Evolutionary conservation across 176 grass and related monocot species (phyloP).

Genomic region (Hyparrhenia diplandra): DNA sequence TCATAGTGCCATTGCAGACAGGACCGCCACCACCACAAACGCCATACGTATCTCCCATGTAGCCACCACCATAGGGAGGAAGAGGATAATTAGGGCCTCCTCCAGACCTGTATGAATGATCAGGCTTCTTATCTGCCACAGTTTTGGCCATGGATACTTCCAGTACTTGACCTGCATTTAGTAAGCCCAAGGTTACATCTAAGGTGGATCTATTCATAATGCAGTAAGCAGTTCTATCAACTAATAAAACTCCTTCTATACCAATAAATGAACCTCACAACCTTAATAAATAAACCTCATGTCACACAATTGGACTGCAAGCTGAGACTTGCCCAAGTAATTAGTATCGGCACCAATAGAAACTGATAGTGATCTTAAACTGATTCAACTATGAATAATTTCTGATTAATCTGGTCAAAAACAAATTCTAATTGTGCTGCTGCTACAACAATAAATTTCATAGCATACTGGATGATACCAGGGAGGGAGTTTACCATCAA

Average conservation of each 20-base stretch:
- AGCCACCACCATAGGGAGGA: conserved; percentile 52
- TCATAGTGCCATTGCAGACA: background rate
- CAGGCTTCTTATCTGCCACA: conserved; percentile 80
- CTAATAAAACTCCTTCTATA: background rate
- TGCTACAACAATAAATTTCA: background rate
- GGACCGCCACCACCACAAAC: conserved; percentile 35
- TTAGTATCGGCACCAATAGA: background rate
- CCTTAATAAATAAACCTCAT: background rate
- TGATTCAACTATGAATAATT: background rate
- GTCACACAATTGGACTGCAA: background rate
- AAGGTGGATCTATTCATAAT: background rate
- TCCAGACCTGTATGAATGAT: conserved; percentile 51
- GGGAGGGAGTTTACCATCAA: conserved; percentile 62
- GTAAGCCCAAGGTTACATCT: background rate
- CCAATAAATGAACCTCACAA: background rate
- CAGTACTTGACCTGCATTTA: conserved; percentile 64
- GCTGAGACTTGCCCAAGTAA: background rate
- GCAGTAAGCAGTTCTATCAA: background rate
- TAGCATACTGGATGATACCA: background rate
- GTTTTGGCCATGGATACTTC: conserved; percentile 75
- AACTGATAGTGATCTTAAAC: background rate
- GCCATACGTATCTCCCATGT: no score
- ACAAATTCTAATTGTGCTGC: no score
- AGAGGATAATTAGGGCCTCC: conserved; percentile 50
- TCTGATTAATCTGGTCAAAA: background rate